Conservation (phyloP, 208 protist species). For the Leishmania tropica region DNA sequence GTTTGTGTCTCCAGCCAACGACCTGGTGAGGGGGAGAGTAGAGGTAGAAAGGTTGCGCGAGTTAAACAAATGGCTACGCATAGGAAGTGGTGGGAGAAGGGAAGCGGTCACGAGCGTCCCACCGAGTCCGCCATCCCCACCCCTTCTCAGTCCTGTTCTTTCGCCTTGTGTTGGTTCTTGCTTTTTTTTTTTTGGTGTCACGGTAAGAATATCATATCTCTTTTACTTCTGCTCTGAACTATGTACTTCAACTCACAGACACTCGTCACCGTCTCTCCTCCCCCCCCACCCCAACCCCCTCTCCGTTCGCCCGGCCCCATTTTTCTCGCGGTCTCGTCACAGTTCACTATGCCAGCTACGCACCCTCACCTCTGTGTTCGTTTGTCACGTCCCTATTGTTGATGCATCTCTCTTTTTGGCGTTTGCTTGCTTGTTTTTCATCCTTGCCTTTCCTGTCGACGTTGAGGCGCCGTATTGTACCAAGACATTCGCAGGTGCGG, state of each 20-base stretch:
- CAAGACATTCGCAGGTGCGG: not conserved
- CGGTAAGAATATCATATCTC: not conserved
- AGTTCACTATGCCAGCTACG: not conserved
- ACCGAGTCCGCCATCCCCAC: not conserved
- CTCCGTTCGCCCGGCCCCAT: not conserved
- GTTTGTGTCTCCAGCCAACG: not conserved
- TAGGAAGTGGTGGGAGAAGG: not conserved
- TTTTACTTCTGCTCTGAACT: not conserved
- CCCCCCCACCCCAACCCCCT: too few species aligned
- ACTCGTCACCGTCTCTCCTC: not conserved
- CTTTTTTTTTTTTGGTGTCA: not conserved
- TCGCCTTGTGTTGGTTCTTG: not conserved
- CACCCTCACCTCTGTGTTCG: not conserved
- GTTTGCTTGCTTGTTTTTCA: not conserved
- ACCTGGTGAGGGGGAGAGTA: not conserved
- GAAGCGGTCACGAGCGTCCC: not conserved
- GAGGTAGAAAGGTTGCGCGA: not conserved
- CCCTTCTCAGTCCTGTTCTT: not conserved
- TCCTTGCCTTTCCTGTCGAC: not conserved
- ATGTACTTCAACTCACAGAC: not conserved
- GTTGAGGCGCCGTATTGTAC: not conserved
- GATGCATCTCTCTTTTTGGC: too few species aligned
- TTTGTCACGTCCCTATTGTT: not conserved
- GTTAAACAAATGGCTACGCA: slow-evolving; percentile 1
- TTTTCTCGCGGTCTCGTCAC: not conserved